Evolutionary conservation across 202 grass and related monocot species (phyloP), one percentile per base, ranked within the genome.

Genomic region (Zoysia matrella): DNA sequence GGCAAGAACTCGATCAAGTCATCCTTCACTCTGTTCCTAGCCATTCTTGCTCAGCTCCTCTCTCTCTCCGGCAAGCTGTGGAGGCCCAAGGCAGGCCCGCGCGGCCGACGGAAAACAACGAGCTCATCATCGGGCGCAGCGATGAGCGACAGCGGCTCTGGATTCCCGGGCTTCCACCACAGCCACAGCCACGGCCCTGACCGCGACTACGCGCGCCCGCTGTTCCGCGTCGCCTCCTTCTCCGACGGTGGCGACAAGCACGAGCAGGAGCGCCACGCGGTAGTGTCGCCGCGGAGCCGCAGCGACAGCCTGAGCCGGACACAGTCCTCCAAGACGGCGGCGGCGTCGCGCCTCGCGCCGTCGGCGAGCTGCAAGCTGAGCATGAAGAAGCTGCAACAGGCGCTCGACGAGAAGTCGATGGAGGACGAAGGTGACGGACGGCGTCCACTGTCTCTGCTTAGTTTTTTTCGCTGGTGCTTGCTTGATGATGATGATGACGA

Each of bases 311-410:
- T 82, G 62, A 68, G 22, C 47, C 79, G 69, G 0, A 5, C 8
- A 2, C 3, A 69, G 0, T 79, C 79, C 69, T 30, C 22, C 22
- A 90, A 86, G 79, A 13, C 11, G 41, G 41, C 63, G 7, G 2
- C 82, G 4, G 46, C 72, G 2, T 71, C 72, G 3, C 78, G 67
- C 45, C 83, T 79, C 69, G 86, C 70, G 2, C 74, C 58, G 4
- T 53, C 88, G 0, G 14, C n/a, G 79, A 86, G 83, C 88, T 74
- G 79, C 88, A 90, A 78, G 79, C 15, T 78, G 48, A 86, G 88
- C 83, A 86, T 75, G 83, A 86, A 90, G 70, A 86, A 90, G 40
- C 56, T 52, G 56, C 79, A 86, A 3, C 61, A 90, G 5, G 55
- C 30, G 9, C 42, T 82, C n/a, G 75, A 65, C 14, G 74, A 86